Evolutionary conservation across 1,284 basidiomycete species (phyloP), one percentile per base, ranked within the genome.

Genomic region (Taiwanofungus camphoratus): DNA sequence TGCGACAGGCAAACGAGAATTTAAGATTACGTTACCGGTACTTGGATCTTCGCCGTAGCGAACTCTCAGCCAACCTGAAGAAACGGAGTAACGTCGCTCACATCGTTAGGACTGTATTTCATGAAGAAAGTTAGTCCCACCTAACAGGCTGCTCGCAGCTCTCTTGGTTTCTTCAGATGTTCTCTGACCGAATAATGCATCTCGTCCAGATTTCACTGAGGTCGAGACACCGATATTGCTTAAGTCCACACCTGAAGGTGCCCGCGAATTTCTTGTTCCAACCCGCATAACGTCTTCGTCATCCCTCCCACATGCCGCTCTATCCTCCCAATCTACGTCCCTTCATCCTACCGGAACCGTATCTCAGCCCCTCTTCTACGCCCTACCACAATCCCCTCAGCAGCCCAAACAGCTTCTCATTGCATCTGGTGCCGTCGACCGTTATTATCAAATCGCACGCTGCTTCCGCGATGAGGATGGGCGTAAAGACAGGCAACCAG

Each of bases 401-500:
- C 93, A 96, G 66, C 91, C 92, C 1, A 97, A 97, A 64, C 93
- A 97, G 63, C 75, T 97, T 3, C 75, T 97, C 42, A 87, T 97
- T 36, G 87, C 86, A 44, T 95, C 92, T 3, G 94, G 92, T n/a
- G 83, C 78, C 1, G 76, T 94, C 4, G 88, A 92, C 58, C 80
- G 76, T 51, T 97, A 97, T 65, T 97, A 83, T 65, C 93, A 97
- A 64, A 75, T 97, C 44, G 94, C 94, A 12, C 80, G 81, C 52
- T 97, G 93, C 65, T 97, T 97, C 73, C 79, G 94, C 31, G 93
- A 97, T 63, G 94, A 97, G 63, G 92, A 92, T 58, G 91, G 92
- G 2, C 76, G 93, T 45, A 92, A 88, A 64, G 93, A 97, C 65
- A 77, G 93, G 22, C 94, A 97, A 60, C 92, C 94, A 0, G 94